phyloP scores from a whole-genome alignment of 1,284 basidiomycete genomes.

The Cutaneotrichosporon dermatis region DNA sequence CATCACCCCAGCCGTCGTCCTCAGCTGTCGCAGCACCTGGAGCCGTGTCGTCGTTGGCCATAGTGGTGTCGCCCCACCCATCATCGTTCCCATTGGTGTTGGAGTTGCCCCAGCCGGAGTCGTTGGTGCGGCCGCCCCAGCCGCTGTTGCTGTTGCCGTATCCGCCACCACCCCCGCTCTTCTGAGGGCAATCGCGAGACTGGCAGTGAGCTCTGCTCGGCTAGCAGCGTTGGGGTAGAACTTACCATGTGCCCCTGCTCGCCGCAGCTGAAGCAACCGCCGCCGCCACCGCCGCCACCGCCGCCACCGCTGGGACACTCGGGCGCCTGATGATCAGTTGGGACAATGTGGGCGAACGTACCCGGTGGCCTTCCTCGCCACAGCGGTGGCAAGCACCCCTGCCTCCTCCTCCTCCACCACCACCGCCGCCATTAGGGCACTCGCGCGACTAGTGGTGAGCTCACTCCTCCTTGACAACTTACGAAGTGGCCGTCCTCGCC shows the following conservation, averaged over 20 bases:
- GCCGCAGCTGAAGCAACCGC: slow-evolving; percentile 12
- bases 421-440: no score
- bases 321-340: no score
- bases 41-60: neutral
- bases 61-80: neutral
- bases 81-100: neutral
- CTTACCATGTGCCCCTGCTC: slow-evolving; percentile 4
- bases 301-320: neutral
- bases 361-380: no score
- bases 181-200: slow-evolving; percentile 20
- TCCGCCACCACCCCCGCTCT: slow-evolving; percentile 5
- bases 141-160: neutral
- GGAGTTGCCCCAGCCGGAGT: neutral
- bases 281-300: slow-evolving; percentile 6
- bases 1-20: neutral
- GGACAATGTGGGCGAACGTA: no score
- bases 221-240: neutral
- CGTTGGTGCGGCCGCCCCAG: neutral
- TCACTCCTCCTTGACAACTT: no score
- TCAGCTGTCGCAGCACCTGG: no score
- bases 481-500: no score
- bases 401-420: no score
- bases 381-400: no score
- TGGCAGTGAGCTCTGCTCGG: neutral
- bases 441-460: no score